A percentile compares a stretch with the other conserved stretches of the same genome.
Evolutionary conservation across 306 rosid genomes (phyloP).

Genomic region (Calophaca sinica): DNA sequence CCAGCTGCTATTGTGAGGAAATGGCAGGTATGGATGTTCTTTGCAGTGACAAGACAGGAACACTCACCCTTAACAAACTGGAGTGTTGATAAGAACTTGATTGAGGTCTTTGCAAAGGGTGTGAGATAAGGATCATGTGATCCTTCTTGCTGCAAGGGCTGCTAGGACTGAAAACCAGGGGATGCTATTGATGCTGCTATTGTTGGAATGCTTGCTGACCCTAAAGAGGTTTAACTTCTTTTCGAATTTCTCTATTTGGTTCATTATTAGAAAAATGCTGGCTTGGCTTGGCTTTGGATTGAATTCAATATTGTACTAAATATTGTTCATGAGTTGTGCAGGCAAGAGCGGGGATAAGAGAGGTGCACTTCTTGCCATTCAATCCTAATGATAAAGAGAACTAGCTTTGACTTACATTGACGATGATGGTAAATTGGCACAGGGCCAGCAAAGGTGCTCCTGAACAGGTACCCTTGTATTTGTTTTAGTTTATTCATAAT

Average conservation of each 20-base stretch:
- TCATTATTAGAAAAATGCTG: background rate
- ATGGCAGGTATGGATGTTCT: constrained; percentile 99
- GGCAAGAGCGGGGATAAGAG: constrained; percentile 96
- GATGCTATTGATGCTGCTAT: constrained; percentile 98
- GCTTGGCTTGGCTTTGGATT: too few species aligned
- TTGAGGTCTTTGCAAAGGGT: constrained; percentile 89
- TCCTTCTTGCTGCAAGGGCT: constrained; percentile 89
- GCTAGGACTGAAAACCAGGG: constrained; percentile 94
- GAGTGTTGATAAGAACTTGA: constrained; percentile 79
- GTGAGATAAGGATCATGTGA: constrained; percentile 86
- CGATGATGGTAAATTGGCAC: constrained; percentile 78
- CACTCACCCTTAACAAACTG: constrained; percentile 95
- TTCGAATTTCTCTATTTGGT: background rate
- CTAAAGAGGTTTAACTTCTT: constrained; percentile 73
- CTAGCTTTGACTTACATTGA: constrained; percentile 97
- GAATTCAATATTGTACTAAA: too few species aligned
- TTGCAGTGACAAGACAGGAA: constrained; percentile 98
- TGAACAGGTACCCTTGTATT: constrained; percentile 72
- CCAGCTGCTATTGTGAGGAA: constrained; percentile 97
- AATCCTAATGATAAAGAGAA: constrained; percentile 83
- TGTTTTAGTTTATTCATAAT: constrained; percentile 1
- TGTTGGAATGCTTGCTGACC: constrained; percentile 99
- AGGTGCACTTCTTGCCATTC: constrained; percentile 71
- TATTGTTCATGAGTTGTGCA: constrained; percentile 40
- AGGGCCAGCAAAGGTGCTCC: constrained; percentile 98